These are phyloP conservation scores for Colletotrichum sp. DNA, from an alignment of 2,329 filamentous ascomycete genomes.

Conservation along the genomic window DNA sequence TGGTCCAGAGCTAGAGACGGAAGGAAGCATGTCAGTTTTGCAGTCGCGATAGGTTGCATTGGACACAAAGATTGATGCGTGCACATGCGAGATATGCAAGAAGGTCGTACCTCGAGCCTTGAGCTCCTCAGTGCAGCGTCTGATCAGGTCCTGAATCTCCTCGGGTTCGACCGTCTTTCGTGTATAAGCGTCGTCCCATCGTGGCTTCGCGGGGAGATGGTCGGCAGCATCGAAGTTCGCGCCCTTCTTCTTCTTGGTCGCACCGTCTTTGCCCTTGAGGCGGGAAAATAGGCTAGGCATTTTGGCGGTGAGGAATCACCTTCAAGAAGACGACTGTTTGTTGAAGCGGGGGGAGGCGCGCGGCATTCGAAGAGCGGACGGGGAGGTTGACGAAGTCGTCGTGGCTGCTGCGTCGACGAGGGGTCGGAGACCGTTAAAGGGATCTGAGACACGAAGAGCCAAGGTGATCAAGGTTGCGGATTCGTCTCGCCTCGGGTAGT, in stretches of 20 bases:
- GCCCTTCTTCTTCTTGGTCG: constrained; percentile 71
- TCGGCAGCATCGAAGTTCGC: constrained; percentile 55
- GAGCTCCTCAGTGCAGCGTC: constrained; percentile 86
- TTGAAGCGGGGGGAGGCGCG: background rate
- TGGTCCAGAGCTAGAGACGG: constrained; percentile 74
- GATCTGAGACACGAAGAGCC: background rate
- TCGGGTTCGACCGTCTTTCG: constrained; percentile 84
- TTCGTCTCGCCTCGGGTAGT: background rate
- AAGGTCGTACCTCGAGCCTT: constrained; percentile 83
- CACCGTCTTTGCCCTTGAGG: constrained; percentile 78
- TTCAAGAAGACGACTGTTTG: background rate
- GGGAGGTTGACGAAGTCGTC: background rate
- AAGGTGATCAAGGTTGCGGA: background rate
- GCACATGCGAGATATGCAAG: constrained; percentile 12
- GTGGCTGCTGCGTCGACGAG: constrained; percentile 1
- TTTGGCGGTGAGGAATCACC: constrained; percentile 25
- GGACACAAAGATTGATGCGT: constrained; percentile 23
- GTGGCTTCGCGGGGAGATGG: constrained; percentile 69
- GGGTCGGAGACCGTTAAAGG: background rate
- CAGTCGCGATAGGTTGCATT: background rate
- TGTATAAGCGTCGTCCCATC: constrained; percentile 88
- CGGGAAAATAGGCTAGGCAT: constrained; percentile 67
- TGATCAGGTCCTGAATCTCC: constrained; percentile 87
- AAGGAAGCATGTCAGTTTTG: background rate
- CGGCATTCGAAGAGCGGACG: constrained; percentile 8